phyloP scores from a whole-genome alignment of 2,329 filamentous ascomycete genomes.

The Amauroascus verrucosus region DNA sequence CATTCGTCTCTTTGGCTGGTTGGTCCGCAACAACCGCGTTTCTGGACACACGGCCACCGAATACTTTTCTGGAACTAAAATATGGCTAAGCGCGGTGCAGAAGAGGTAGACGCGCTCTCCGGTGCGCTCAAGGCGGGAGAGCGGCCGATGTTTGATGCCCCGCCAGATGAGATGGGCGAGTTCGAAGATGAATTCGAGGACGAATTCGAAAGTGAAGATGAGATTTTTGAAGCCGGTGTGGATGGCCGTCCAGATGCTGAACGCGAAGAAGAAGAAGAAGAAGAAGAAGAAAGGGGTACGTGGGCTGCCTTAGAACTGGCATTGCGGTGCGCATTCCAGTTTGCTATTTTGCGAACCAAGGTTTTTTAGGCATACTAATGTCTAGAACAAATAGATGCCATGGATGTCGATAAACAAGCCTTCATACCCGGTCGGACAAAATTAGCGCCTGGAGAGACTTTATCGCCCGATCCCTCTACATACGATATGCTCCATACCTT shows the following conservation, averaged over 20 bases:
- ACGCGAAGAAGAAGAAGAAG: constrained; percentile 80
- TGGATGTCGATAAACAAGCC: constrained; percentile 88
- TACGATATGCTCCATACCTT: constrained; percentile 97
- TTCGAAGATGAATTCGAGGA: constrained; percentile 81
- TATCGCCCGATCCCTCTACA: constrained; percentile 83
- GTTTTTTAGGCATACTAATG: constrained; percentile 12
- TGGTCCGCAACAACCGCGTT: background rate
- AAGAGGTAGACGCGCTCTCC: constrained; percentile 40
- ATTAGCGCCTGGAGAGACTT: constrained; percentile 78
- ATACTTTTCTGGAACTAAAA: background rate
- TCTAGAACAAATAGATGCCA: constrained; percentile 48
- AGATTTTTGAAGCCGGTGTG: constrained; percentile 87
- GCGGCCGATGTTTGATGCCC: constrained; percentile 43
- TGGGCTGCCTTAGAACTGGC: constrained; percentile 17
- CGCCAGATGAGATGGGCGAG: constrained; percentile 48
- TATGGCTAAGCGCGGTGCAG: constrained; percentile 54
- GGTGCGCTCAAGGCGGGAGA: constrained; percentile 53
- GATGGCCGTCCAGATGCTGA: constrained; percentile 88
- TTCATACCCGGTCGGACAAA: constrained; percentile 94
- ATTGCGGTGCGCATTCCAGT: constrained; percentile 18
- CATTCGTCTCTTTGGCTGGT: too few relatives aligned
- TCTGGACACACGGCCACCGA: background rate
- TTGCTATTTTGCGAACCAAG: constrained; percentile 1
- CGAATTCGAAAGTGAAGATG: constrained; percentile 88
- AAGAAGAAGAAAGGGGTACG: constrained; percentile 63